Conservation (phyloP, 345 rosid genomes). For the Citrus unshiu region DNA sequence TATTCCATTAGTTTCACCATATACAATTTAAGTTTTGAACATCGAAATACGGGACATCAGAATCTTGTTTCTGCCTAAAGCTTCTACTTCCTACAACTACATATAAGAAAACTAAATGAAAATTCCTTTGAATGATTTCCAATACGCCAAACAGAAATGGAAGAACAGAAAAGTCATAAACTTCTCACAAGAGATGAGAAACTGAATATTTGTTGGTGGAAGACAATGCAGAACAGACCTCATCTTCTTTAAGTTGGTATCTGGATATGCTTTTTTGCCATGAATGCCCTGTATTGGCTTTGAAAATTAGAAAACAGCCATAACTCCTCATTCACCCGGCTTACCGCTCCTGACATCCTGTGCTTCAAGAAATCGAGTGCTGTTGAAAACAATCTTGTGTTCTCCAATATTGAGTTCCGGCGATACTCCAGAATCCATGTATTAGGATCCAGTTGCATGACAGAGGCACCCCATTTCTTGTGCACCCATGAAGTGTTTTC, state of each 20-base stretch:
- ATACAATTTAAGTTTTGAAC: not conserved
- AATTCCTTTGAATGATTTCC: not conserved
- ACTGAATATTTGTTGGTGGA: not conserved
- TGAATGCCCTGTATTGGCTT: conserved; percentile 3
- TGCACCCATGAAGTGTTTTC: conserved; percentile 56
- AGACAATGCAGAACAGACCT: not conserved
- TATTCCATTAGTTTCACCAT: not conserved
- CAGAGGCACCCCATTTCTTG: conserved; percentile 50
- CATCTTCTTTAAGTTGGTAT: conserved; percentile 39
- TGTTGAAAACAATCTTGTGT: conserved; percentile 41
- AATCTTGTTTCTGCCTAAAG: not conserved
- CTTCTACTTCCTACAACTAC: not conserved
- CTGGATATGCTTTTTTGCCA: conserved; percentile 8
- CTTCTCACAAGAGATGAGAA: conserved; percentile 46
- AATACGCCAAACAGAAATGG: not conserved
- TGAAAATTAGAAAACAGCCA: conserved; percentile 26
- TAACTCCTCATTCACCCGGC: conserved; percentile 24
- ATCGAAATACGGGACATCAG: not conserved
- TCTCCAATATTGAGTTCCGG: conserved; percentile 42
- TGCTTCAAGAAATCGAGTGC: conserved; percentile 40
- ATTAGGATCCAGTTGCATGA: conserved; percentile 64
- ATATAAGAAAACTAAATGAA: not conserved
- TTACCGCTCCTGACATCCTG: conserved; percentile 18
- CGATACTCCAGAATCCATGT: conserved; percentile 80
- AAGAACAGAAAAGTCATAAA: not conserved